Percentiles rank a stretch among this genome's conserved stretches.
phyloP scores from a whole-genome alignment of 1,284 basidiomycete genomes.

The Sphagnurus paluster region DNA sequence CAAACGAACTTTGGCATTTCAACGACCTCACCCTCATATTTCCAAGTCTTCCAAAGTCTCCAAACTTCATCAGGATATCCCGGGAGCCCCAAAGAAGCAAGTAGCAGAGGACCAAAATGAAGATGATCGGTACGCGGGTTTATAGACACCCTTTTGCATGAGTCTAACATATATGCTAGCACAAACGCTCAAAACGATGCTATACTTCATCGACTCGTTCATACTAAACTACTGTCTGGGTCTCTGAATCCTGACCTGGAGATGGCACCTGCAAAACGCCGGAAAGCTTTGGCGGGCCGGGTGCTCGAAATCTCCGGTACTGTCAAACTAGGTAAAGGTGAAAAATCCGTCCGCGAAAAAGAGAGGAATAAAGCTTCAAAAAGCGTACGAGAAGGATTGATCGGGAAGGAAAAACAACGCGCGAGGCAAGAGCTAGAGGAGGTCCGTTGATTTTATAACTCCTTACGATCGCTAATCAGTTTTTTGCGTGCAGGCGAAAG shows the following conservation, averaged over 20 bases:
- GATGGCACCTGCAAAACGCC: slow-evolving; percentile 61
- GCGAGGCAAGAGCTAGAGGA: slow-evolving; percentile 59
- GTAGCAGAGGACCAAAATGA: slow-evolving; percentile 41
- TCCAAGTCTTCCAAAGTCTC: slow-evolving; percentile 46
- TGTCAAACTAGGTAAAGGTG: slow-evolving; percentile 71
- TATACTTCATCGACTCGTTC: slow-evolving; percentile 71
- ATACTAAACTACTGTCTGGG: slow-evolving; percentile 74
- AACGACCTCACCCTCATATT: neutral
- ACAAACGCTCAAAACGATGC: slow-evolving; percentile 75
- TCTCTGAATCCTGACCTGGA: slow-evolving; percentile 62
- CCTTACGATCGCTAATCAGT: slow-evolving; percentile 2
- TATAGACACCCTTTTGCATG: neutral
- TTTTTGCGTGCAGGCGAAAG: slow-evolving; percentile 56
- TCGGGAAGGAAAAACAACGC: slow-evolving; percentile 58
- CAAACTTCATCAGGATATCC: slow-evolving; percentile 46
- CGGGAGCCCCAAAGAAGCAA: slow-evolving; percentile 17
- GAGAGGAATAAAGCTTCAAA: slow-evolving; percentile 71
- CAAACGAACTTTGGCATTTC: too few species aligned
- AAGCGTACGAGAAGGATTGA: slow-evolving; percentile 66
- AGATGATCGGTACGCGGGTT: slow-evolving; percentile 41
- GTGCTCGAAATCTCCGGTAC: slow-evolving; percentile 66
- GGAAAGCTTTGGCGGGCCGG: slow-evolving; percentile 72
- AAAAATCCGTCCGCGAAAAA: slow-evolving; percentile 52
- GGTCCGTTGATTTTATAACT: slow-evolving; percentile 37
- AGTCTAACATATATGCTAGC: slow-evolving; percentile 33